A percentile compares a stretch with the other conserved stretches of the same genome.
Evolutionary conservation across 805 yeast genomes (phyloP).

Genomic region (Hanseniaspora clermontiae): DNA sequence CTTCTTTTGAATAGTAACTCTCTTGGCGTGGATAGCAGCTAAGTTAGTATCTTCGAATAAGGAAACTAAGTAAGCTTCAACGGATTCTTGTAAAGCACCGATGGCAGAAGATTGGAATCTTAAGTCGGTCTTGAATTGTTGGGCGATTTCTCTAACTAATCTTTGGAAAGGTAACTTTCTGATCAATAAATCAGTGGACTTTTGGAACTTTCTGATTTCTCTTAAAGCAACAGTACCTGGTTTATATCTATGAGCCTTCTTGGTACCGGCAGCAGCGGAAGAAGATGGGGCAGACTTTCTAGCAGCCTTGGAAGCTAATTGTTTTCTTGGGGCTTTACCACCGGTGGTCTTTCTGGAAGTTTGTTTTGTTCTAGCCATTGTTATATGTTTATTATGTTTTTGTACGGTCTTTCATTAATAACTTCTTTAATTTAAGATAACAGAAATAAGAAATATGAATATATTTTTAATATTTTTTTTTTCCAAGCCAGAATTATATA

Average conservation of each 20-base stretch:
- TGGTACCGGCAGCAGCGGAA: conserved; percentile 56
- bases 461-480: background rate
- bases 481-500: background rate
- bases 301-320: conserved; percentile 82
- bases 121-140: conserved; percentile 82
- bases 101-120: conserved; percentile 96
- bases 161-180: conserved; percentile 96
- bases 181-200: conserved; percentile 85
- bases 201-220: conserved; percentile 96
- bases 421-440: background rate
- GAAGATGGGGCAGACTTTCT: conserved; percentile 86
- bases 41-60: conserved; percentile 94
- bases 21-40: conserved; percentile 98
- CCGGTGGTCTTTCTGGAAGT: conserved; percentile 91
- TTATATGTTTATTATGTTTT: conserved; percentile 4
- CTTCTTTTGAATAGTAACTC: conserved; percentile 97
- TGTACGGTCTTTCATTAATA: conserved; percentile 10
- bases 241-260: conserved; percentile 92
- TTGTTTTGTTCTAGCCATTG: conserved; percentile 88
- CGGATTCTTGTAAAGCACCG: conserved; percentile 96
- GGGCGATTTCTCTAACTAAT: conserved; percentile 90
- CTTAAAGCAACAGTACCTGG: conserved; percentile 95
- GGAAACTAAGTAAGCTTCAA: conserved; percentile 93
- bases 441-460: background rate
- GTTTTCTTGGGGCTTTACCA: conserved; percentile 94